Percentiles rank a stretch among this genome's conserved stretches.
phyloP scores from a whole-genome alignment of 2,329 filamentous ascomycete species.

The Cladosporium phlei region DNA sequence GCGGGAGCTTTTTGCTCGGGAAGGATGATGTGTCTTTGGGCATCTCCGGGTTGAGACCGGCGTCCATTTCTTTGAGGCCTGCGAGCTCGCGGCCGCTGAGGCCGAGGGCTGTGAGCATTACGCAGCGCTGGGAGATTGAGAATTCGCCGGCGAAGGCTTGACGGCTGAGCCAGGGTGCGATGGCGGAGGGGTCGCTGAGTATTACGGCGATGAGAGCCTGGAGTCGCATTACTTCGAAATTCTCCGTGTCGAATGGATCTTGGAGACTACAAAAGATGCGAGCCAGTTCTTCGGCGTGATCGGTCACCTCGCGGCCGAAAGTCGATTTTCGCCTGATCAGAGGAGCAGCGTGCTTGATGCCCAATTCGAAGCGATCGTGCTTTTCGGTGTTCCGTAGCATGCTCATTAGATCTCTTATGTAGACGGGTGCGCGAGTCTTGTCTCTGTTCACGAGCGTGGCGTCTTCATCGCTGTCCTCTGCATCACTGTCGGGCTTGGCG shows the following conservation, averaged over 20 bases:
- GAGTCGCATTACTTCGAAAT: slow-evolving; percentile 69
- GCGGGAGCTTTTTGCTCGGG: slow-evolving; percentile 74
- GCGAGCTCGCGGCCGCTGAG: slow-evolving; percentile 79
- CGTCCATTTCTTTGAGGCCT: slow-evolving; percentile 60
- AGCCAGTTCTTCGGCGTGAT: slow-evolving; percentile 78
- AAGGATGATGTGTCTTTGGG: slow-evolving; percentile 52
- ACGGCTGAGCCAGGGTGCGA: slow-evolving; percentile 79
- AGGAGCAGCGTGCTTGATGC: slow-evolving; percentile 67
- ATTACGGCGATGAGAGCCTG: slow-evolving; percentile 80
- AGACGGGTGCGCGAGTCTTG: slow-evolving; percentile 81
- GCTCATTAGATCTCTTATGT: slow-evolving; percentile 76
- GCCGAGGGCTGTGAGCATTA: slow-evolving; percentile 76
- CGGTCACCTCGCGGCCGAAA: slow-evolving; percentile 81
- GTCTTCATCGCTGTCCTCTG: slow-evolving; percentile 89
- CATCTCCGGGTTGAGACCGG: slow-evolving; percentile 39
- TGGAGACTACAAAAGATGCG: slow-evolving; percentile 72
- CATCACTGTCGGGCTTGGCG: slow-evolving; percentile 79
- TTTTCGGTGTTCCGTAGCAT: slow-evolving; percentile 77
- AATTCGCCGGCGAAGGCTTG: slow-evolving; percentile 91
- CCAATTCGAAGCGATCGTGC: slow-evolving; percentile 78
- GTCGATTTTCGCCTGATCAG: slow-evolving; percentile 84
- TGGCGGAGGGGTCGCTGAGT: slow-evolving; percentile 66
- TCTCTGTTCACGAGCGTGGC: slow-evolving; percentile 78
- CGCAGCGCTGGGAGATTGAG: slow-evolving; percentile 76
- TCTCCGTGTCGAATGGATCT: slow-evolving; percentile 75